A percentile compares a stretch with the other conserved stretches of the same genome.
phyloP scores from a whole-genome alignment of 2,329 filamentous ascomycete genomes.

The Nigrospora osmanthi region DNA sequence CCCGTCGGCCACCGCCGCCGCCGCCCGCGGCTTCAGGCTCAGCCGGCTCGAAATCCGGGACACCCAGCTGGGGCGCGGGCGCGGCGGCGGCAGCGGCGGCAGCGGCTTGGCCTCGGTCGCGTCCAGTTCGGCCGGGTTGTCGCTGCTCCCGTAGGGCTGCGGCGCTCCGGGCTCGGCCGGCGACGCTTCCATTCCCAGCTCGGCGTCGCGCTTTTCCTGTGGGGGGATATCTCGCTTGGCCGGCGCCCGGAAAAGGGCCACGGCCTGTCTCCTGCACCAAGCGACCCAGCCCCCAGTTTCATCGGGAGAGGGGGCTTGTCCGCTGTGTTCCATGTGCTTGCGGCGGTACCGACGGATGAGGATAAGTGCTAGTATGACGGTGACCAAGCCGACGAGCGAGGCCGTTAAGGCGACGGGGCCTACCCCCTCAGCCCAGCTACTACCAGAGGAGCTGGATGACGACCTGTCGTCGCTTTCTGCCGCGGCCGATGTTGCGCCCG shows the following conservation, averaged over 20 bases:
- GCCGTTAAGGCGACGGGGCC: background rate
- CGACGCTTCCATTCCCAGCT: background rate
- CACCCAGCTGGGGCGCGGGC: conserved; percentile 3
- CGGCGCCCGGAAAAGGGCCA: background rate
- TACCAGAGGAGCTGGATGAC: background rate
- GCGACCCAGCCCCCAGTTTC: background rate
- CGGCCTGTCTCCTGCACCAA: background rate
- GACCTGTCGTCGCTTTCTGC: background rate
- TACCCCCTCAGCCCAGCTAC: background rate
- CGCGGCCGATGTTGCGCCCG: background rate
- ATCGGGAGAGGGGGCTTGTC: background rate
- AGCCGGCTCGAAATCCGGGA: conserved; percentile 1
- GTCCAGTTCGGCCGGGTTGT: conserved; percentile 4
- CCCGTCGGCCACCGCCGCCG: background rate
- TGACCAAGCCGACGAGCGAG: background rate
- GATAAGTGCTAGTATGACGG: background rate
- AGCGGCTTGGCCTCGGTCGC: background rate
- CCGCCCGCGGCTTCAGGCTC: background rate
- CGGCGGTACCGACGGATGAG: background rate
- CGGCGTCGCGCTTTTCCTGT: background rate
- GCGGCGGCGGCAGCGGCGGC: background rate
- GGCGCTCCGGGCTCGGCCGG: background rate
- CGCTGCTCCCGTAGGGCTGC: background rate
- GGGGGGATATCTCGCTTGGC: background rate
- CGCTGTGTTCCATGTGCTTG: background rate